A percentile compares a stretch with the other conserved stretches of the same genome.
phyloP scores from a whole-genome alignment of 768 basidiomycete species.

The Amanita exitialis region DNA sequence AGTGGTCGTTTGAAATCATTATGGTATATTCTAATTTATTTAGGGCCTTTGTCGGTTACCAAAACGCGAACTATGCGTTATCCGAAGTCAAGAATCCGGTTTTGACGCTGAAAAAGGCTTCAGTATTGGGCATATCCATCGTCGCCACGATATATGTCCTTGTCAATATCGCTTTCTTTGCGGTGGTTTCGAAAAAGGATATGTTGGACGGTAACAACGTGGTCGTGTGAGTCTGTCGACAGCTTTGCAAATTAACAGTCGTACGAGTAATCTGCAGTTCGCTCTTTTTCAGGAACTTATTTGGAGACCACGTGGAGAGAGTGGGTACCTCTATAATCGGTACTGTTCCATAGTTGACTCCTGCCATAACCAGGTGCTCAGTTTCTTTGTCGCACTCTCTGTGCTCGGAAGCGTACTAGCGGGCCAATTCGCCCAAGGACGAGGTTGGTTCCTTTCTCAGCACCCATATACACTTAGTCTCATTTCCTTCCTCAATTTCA shows the following conservation, averaged over 20 bases:
- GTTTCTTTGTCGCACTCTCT: conserved; percentile 53
- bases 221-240: conserved; percentile 44
- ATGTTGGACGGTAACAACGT: conserved; percentile 56
- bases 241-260: not conserved
- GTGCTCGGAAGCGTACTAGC: conserved; percentile 56
- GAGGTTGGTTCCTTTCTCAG: conserved; percentile 30
- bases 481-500: conserved; percentile 13
- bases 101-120: conserved; percentile 60
- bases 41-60: conserved; percentile 68
- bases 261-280: conserved; percentile 28
- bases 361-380: conserved; percentile 34
- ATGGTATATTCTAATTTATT: not conserved
- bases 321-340: conserved; percentile 21
- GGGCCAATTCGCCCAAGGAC: conserved; percentile 54
- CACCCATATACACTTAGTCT: not conserved
- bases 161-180: conserved; percentile 67
- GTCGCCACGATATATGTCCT: conserved; percentile 54
- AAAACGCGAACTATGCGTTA: conserved; percentile 66
- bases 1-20: not conserved
- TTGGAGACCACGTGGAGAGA: conserved; percentile 49
- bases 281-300: conserved; percentile 67
- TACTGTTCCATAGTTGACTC: not conserved
- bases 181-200: conserved; percentile 60
- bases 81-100: conserved; percentile 65
- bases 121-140: conserved; percentile 50